Evolutionary conservation across 2,329 filamentous ascomycete species (phyloP).

Genomic region (Tolypocladium ophioglossoides): DNA sequence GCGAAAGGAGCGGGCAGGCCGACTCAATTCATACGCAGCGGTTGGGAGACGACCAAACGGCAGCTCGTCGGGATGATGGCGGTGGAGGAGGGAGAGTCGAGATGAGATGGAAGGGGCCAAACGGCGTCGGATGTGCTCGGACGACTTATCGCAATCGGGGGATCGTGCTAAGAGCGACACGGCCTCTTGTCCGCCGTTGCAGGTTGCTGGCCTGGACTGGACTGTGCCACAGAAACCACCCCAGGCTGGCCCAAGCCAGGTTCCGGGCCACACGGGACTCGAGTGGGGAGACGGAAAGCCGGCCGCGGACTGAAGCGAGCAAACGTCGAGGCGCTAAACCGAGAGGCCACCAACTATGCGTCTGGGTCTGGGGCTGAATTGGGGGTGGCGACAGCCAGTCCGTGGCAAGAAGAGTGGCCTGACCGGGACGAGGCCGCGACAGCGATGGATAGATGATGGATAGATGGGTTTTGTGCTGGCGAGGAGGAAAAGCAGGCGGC

Average conservation of each 20-base stretch:
- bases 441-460: neutral
- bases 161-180: no score
- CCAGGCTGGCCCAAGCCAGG: neutral
- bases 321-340: neutral
- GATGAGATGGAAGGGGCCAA: neutral
- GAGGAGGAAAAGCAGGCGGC: neutral
- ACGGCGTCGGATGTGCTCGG: slow-evolving; percentile 2
- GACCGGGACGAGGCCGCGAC: neutral
- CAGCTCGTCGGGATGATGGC: neutral
- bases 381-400: neutral
- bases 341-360: neutral
- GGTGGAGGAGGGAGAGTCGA: neutral
- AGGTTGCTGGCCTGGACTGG: neutral
- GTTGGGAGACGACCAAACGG: neutral
- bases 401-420: neutral
- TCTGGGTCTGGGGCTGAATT: neutral
- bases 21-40: slow-evolving; percentile 2
- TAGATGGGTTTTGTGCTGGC: neutral
- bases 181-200: no score
- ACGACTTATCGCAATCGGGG: no score
- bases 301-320: slow-evolving; percentile 2
- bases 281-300: slow-evolving; percentile 5
- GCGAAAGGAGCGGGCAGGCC: neutral
- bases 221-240: neutral
- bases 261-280: slow-evolving; percentile 4